A percentile compares a stretch with the other conserved stretches of the same genome.
Evolutionary conservation across 2,329 filamentous ascomycete species (phyloP).

Genomic region (Penicillium hordei): DNA sequence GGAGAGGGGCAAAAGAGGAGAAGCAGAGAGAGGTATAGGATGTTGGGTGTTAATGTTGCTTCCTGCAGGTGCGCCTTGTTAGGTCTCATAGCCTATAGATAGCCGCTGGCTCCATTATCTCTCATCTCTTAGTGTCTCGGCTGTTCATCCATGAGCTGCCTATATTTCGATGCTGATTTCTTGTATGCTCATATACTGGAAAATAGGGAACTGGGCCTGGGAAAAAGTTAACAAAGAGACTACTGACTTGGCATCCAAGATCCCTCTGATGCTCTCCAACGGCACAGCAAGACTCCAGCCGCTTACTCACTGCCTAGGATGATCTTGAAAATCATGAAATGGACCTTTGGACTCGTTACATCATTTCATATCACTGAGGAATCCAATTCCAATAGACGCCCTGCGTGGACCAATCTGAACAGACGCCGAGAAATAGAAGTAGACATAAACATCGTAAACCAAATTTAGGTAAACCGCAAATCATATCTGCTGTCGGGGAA

Average conservation of each 20-base stretch:
- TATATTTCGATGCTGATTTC: not conserved
- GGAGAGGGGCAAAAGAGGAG: not conserved
- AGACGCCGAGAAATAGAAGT: not conserved
- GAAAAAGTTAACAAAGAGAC: not conserved
- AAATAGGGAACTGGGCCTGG: not conserved
- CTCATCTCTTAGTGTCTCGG: not conserved
- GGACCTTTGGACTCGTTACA: not conserved
- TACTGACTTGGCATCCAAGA: not conserved
- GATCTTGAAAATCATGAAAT: not conserved
- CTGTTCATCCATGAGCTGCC: not conserved
- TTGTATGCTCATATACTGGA: not conserved
- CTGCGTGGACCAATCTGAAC: not conserved
- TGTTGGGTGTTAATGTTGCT: too few relatives aligned
- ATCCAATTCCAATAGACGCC: not conserved
- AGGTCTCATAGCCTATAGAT: too few relatives aligned
- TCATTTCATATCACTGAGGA: conserved; percentile 1
- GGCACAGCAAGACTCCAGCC: not conserved
- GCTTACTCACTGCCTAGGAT: not conserved
- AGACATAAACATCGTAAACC: conserved; percentile 6
- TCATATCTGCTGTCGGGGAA: not conserved
- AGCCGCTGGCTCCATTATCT: too few relatives aligned
- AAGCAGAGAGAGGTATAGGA: too few relatives aligned
- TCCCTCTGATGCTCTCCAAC: not conserved
- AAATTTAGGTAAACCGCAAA: not conserved
- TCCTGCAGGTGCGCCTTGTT: too few relatives aligned